Evolutionary conservation across 192 early-diverging fungal species (phyloP).

Genomic region (Martensiomyces pterosporus): DNA sequence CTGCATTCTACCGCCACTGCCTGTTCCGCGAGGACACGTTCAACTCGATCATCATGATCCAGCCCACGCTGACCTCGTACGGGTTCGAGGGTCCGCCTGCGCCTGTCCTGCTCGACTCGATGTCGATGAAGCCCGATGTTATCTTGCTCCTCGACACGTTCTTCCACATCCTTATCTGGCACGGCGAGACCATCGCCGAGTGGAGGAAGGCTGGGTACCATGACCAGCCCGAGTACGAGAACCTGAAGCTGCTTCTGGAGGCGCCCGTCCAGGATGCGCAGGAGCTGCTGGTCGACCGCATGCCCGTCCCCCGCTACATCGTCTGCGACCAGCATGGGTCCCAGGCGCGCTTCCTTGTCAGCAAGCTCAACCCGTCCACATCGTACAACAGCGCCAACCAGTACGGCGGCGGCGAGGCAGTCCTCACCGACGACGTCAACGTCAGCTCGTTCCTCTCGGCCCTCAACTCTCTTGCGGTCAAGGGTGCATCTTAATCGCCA

Average conservation of each 20-base stretch:
- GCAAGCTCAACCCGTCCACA: slow-evolving; percentile 96
- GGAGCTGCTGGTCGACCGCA: slow-evolving; percentile 89
- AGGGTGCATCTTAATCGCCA: slow-evolving; percentile 37
- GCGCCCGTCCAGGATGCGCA: slow-evolving; percentile 87
- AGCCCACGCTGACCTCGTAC: slow-evolving; percentile 94
- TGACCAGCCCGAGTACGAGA: slow-evolving; percentile 89
- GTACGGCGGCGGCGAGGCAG: slow-evolving; percentile 80
- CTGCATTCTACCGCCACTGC: slow-evolving; percentile 80
- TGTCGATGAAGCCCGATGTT: slow-evolving; percentile 94
- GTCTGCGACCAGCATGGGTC: slow-evolving; percentile 95
- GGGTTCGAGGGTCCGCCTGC: slow-evolving; percentile 79
- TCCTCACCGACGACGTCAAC: slow-evolving; percentile 98
- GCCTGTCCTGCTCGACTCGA: slow-evolving; percentile 93
- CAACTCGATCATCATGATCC: slow-evolving; percentile 98
- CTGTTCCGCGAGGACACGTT: slow-evolving; percentile 94
- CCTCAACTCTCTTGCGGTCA: slow-evolving; percentile 51
- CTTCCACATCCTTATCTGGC: slow-evolving; percentile 99
- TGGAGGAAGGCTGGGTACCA: slow-evolving; percentile 98
- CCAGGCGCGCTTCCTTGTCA: slow-evolving; percentile 96
- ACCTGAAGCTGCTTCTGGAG: slow-evolving; percentile 89
- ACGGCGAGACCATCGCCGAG: slow-evolving; percentile 93
- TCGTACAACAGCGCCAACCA: slow-evolving; percentile 79
- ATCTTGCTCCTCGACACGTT: slow-evolving; percentile 95
- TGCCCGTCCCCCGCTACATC: slow-evolving; percentile 97
- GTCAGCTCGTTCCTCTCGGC: slow-evolving; percentile 97